Base-by-base conservation (phyloP, 2,329 filamentous ascomycete species). In the Cladosporium sp. region DNA sequence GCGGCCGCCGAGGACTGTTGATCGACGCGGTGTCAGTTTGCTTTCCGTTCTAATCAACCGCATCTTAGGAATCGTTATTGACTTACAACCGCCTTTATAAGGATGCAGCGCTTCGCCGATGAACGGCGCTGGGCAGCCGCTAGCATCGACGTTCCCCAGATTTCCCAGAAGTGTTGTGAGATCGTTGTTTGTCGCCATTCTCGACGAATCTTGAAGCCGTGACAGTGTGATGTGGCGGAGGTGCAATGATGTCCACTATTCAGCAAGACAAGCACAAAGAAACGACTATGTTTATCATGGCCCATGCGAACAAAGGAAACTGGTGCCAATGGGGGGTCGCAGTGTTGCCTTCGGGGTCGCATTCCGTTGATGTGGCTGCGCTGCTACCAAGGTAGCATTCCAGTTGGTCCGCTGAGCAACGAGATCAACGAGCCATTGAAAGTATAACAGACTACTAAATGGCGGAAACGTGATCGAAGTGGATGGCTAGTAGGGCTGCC, bases 91-190 rank as follows among this genome's bases (percentile, higher is more conserved):
- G 44, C 68, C 71, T 15, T 57, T 67, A 57, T 67, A 72, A 0
- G 72, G 71, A 61, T 69, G 69, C 21, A 69, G 32, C 3, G 68
- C 64, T 38, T 74, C 71, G 34, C 68, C 68, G 36, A 75, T 70
- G 67, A 75, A 75, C 0, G 73, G 73, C 11, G 60, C 63, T 3
- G 73, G 72, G 57, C 73, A 75, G 14, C 69, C 70, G 26, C 69
- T 70, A 11, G 71, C 54, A 59, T 73, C 71, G 30, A 71, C 64
- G 12, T 70, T 71, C 18, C 34, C 28, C 11, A 70, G 55, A 49
- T 69, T 70, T 1, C 44, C 61, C 10, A 69, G 57, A 11, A 69
- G 58, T 0, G 66, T 57, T n/a, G 55, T 57, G 10, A 64, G 61
- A 24, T 64, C 61, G 34, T n/a, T 57, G 36, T 64, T 64, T 4